Evolutionary conservation across 2,329 filamentous ascomycete genomes (phyloP), one percentile per base, ranked within the genome.

Genomic region (Beauveria asiatica): DNA sequence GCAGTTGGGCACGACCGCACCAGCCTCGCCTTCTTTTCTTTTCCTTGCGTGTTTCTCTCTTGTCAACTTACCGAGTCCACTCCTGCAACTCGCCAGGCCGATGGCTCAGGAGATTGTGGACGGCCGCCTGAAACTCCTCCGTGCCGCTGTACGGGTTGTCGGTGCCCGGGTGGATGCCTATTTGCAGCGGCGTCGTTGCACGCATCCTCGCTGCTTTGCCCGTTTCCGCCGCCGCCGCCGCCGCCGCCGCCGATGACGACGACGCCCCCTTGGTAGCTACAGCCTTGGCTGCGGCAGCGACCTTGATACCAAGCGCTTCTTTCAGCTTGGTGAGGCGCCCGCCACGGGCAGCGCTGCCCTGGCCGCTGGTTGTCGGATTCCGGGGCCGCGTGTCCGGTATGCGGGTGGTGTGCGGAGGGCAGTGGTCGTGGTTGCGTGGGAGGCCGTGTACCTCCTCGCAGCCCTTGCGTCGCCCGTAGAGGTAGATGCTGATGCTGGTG

Each of bases 401-500:
- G 33, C 51, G 44, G 19, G 23, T 37, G 4, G 13, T 37, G 51
- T 42, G 44, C 7, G 42, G 21, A 13, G 21, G 37, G 11, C 3
- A 42, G 44, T 49, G 50, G 42, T 19, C 50, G 19, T 48, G 21
- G 17, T 48, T 9, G 19, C 52, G 42, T 16, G 53, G 27, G 11
- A 53, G 23, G 46, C 54, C 25, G 23, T 17, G 44, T 2, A 56
- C 25, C n/a, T 21, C 45, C 33, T 74, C 67, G 49, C 73, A 67
- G 3, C 74, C 74, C 25, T 74, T 72, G 9, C 70, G 70, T 51
- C 77, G 71, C 17, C 79, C 77, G 57, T 75, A 80, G 49, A 81
- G 65, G 56, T 80, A 81, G 55, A 84, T 65, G 6, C 84, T 66
- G 0, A 69, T 73, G 9, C 77, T 73, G 10, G 74, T 77, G 1